These are phyloP conservation scores for Ceratobasidium sp. DNA, from an alignment of 1,284 basidiomycete genomes.

Conservation along the genomic window DNA sequence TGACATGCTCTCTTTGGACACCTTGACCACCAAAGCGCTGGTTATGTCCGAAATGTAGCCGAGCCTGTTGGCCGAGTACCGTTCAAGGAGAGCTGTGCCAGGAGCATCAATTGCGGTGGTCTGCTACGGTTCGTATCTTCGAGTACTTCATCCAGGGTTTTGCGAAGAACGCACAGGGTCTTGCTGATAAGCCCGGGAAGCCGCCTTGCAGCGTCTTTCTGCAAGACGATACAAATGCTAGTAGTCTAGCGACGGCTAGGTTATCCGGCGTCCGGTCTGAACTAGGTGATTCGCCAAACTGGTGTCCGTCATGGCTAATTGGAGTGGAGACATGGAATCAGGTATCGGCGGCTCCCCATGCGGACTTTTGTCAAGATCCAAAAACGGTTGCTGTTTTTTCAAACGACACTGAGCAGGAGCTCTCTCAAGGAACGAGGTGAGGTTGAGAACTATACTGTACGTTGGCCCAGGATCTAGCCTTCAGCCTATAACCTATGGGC, in stretches of 20 bases:
- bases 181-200: constrained; percentile 31
- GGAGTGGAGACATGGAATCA: neutral
- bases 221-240: neutral
- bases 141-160: constrained; percentile 13
- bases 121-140: constrained; percentile 10
- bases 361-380: constrained; percentile 17
- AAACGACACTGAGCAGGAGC: neutral
- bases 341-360: neutral
- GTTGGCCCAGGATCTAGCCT: neutral
- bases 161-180: neutral
- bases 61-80: constrained; percentile 24
- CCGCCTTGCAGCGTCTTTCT: constrained; percentile 2
- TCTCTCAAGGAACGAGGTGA: neutral
- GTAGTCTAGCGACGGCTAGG: constrained; percentile 26
- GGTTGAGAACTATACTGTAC: neutral
- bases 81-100: constrained; percentile 11
- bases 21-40: constrained; percentile 33
- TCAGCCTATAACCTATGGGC: neutral
- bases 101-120: constrained; percentile 29
- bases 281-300: neutral
- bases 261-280: constrained; percentile 1
- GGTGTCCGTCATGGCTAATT: constrained; percentile 6
- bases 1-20: constrained; percentile 42
- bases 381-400: neutral
- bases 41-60: constrained; percentile 42